phyloP scores from a whole-genome alignment of 129 eudicot species.

The Escallonia rubra region DNA sequence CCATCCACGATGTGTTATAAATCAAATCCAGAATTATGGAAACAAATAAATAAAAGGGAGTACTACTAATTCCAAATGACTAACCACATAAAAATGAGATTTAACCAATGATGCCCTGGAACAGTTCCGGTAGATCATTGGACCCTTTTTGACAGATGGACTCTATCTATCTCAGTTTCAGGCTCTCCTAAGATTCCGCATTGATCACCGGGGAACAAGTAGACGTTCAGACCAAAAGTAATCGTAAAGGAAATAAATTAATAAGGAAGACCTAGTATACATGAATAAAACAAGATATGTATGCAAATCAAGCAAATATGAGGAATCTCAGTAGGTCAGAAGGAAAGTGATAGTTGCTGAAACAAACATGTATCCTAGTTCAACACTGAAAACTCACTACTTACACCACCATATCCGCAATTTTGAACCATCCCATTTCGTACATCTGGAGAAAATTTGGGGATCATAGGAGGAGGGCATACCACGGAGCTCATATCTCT shows the following conservation, averaged over 20 bases:
- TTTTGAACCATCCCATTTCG: too few species aligned
- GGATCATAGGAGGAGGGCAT: slow-evolving; percentile 26
- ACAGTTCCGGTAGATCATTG: too few species aligned
- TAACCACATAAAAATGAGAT: too few species aligned
- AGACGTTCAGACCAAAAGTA: slow-evolving; percentile 14
- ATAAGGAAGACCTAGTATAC: slow-evolving; percentile 22
- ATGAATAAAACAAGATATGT: slow-evolving; percentile 6
- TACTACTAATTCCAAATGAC: too few species aligned
- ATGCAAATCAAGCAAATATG: slow-evolving; percentile 13
- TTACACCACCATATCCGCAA: neutral
- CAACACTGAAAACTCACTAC: slow-evolving; percentile 2
- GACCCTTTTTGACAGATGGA: too few species aligned
- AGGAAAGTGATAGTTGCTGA: slow-evolving; percentile 39
- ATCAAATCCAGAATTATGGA: too few species aligned
- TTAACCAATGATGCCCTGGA: too few species aligned
- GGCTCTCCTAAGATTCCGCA: too few species aligned
- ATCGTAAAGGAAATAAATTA: neutral
- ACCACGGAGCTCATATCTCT: slow-evolving; percentile 34
- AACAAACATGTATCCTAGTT: slow-evolving; percentile 23
- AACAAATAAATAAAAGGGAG: too few species aligned
- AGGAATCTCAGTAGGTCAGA: slow-evolving; percentile 29
- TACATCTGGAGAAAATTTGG: neutral
- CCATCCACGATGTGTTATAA: too few species aligned
- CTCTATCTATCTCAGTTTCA: too few species aligned
- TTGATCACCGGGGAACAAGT: too few species aligned